Percentiles rank a stretch among this genome's conserved stretches.
phyloP scores from a whole-genome alignment of 495 filamentous ascomycete genomes.

The Daldinia loculata region DNA sequence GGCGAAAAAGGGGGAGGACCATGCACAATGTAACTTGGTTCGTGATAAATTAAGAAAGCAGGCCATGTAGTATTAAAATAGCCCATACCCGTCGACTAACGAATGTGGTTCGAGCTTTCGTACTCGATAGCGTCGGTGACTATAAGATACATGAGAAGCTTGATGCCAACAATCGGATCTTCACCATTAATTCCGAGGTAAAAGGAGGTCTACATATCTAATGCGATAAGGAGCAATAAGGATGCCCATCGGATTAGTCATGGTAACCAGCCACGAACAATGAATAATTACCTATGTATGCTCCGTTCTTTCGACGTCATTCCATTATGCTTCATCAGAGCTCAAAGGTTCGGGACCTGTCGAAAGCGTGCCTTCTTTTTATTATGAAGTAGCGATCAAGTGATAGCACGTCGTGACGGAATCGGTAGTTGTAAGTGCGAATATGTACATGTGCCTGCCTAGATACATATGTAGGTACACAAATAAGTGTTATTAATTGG shows the following conservation, averaged over 20 bases:
- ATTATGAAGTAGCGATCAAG: neutral
- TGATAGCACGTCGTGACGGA: neutral
- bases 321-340: conserved; percentile 14
- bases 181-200: neutral
- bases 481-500: no score
- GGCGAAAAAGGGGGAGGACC: neutral
- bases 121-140: no score
- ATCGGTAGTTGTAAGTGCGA: neutral
- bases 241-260: neutral
- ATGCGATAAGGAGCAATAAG: no score
- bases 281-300: neutral
- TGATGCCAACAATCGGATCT: neutral
- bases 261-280: neutral
- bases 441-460: no score
- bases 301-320: conserved; percentile 15
- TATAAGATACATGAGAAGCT: neutral
- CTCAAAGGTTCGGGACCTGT: neutral
- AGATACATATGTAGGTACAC: no score
- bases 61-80: conserved; percentile 26
- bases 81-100: neutral
- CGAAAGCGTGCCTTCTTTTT: neutral
- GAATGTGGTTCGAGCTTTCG: no score
- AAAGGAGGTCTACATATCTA: neutral
- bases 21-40: conserved; percentile 30
- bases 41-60: conserved; percentile 20